Evolutionary conservation across 106 monocot species (phyloP).

Genomic region (Vanilla planifolia): DNA sequence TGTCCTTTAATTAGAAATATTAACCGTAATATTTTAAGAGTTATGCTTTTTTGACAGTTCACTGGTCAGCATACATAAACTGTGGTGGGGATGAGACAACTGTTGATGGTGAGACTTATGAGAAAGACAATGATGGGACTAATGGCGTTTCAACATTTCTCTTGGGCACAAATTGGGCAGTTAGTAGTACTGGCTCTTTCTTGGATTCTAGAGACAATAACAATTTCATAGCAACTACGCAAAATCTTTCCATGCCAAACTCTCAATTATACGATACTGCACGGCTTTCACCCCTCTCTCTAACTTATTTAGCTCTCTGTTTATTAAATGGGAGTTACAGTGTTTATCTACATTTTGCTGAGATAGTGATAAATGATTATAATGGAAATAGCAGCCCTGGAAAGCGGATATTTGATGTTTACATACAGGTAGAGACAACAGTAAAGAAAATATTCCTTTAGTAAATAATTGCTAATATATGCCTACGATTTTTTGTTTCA

Average conservation of each 20-base stretch:
- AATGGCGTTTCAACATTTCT: slow-evolving; percentile 60
- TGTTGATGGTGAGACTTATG: slow-evolving; percentile 31
- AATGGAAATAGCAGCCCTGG: slow-evolving; percentile 52
- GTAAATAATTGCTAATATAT: not conserved
- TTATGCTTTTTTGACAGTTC: slow-evolving; percentile 23
- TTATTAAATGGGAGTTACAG: slow-evolving; percentile 25
- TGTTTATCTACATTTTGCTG: slow-evolving; percentile 36
- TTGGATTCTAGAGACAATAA: slow-evolving; percentile 54
- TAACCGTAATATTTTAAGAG: not conserved
- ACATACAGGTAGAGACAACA: slow-evolving; percentile 52
- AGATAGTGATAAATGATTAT: slow-evolving; percentile 51
- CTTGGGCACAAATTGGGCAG: slow-evolving; percentile 52
- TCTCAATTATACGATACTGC: slow-evolving; percentile 20
- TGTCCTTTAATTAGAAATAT: too few species aligned
- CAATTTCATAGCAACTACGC: slow-evolving; percentile 55
- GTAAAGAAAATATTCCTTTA: not conserved
- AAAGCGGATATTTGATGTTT: slow-evolving; percentile 62
- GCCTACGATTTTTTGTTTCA: slow-evolving; percentile 17
- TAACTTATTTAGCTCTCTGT: slow-evolving; percentile 25
- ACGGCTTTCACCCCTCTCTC: slow-evolving; percentile 28
- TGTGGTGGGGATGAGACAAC: slow-evolving; percentile 49
- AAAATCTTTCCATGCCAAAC: slow-evolving; percentile 23
- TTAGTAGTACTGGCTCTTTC: slow-evolving; percentile 81
- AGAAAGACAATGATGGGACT: slow-evolving; percentile 42
- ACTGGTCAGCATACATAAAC: slow-evolving; percentile 49